A percentile compares a stretch with the other conserved stretches of the same genome.
Evolutionary conservation across 2,329 filamentous ascomycete genomes (phyloP).

Genomic region (Zasmidium angulare): DNA sequence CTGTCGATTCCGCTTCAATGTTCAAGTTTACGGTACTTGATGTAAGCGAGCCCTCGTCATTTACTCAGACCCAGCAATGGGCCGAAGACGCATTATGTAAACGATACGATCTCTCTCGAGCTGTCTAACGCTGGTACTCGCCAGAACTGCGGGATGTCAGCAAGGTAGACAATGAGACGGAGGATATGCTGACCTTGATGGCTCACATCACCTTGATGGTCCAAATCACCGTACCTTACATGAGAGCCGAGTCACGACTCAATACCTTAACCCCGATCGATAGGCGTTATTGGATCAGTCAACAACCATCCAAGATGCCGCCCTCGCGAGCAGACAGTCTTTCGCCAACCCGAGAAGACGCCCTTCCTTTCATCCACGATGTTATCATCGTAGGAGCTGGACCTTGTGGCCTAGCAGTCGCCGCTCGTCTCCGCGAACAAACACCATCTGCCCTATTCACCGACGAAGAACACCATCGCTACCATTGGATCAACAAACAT

Average conservation of each 20-base stretch:
- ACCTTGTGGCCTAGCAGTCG: conserved; percentile 71
- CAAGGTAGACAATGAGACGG: background rate
- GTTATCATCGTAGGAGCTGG: conserved; percentile 73
- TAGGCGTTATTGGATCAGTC: background rate
- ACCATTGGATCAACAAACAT: conserved; percentile 72
- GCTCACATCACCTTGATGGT: background rate
- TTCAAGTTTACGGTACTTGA: no score
- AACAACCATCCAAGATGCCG: conserved; percentile 11
- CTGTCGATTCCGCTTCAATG: no score
- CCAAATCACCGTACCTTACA: background rate
- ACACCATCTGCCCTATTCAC: conserved; percentile 79
- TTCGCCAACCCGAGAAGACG: conserved; percentile 16
- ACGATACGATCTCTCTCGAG: no score
- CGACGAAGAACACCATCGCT: conserved; percentile 78
- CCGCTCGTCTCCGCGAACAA: conserved; percentile 68
- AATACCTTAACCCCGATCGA: background rate
- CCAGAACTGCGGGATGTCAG: background rate
- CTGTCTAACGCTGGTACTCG: background rate
- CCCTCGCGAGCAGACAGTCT: conserved; percentile 18
- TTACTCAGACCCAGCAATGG: no score
- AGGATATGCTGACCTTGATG: conserved; percentile 1
- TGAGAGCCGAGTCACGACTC: background rate
- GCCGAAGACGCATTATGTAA: no score
- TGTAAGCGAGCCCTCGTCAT: no score
- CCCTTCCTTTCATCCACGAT: conserved; percentile 51